Evolutionary conservation across 2,329 filamentous ascomycete genomes (phyloP).

Genomic region (Scedosporium minutisporum): DNA sequence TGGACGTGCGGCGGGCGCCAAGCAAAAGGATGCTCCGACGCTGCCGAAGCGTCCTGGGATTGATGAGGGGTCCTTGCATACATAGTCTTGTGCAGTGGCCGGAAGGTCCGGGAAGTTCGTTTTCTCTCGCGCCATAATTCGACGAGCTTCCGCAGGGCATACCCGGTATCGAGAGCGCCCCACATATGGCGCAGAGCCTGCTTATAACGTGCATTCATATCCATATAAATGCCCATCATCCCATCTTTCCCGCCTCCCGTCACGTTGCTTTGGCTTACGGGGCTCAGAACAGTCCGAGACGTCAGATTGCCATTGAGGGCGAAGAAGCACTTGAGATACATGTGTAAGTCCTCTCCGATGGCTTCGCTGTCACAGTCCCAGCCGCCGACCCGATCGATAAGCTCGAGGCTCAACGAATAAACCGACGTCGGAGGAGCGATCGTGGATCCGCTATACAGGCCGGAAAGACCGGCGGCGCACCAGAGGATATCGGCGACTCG

Average conservation of each 20-base stretch:
- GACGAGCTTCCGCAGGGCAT: constrained; percentile 47
- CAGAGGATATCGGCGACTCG: constrained; percentile 64
- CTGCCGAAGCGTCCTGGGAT: background rate
- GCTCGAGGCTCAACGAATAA: constrained; percentile 57
- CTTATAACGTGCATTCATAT: constrained; percentile 57
- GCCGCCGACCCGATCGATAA: constrained; percentile 60
- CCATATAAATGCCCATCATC: constrained; percentile 41
- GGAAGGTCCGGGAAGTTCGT: constrained; percentile 43
- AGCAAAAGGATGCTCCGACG: too few relatives aligned
- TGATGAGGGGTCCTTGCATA: constrained; percentile 15
- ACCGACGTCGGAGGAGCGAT: constrained; percentile 65
- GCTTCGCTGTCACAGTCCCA: constrained; percentile 64
- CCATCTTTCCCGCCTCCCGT: constrained; percentile 47
- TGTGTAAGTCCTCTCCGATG: constrained; percentile 68
- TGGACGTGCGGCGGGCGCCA: background rate
- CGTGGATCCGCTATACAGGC: constrained; percentile 52
- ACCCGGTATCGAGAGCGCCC: constrained; percentile 62
- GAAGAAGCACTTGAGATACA: constrained; percentile 73
- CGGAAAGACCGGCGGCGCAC: constrained; percentile 61
- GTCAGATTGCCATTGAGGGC: constrained; percentile 61
- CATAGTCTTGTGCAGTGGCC: constrained; percentile 43
- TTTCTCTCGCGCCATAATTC: constrained; percentile 49
- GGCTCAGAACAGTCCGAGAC: constrained; percentile 53
- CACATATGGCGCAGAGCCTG: constrained; percentile 69
- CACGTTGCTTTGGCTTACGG: constrained; percentile 65